A percentile compares a stretch with the other conserved stretches of the same genome.
phyloP scores from a whole-genome alignment of 148 eudicot species.

The Nepenthes mirabilis region DNA sequence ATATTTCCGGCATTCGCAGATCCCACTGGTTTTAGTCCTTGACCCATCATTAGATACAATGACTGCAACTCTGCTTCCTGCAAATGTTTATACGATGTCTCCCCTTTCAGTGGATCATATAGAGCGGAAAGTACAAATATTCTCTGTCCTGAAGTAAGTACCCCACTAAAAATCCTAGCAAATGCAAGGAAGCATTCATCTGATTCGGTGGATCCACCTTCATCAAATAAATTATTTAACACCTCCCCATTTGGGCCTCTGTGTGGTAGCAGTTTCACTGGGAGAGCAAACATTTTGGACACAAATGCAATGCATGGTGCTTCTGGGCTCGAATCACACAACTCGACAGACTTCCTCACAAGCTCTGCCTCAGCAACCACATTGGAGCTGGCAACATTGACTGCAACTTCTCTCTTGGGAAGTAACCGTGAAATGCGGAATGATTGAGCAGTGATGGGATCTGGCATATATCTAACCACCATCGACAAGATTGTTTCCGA shows the following conservation, averaged over 20 bases:
- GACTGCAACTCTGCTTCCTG: slow-evolving; percentile 82
- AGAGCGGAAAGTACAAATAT: slow-evolving; percentile 75
- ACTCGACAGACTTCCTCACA: slow-evolving; percentile 71
- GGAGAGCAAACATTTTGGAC: slow-evolving; percentile 93
- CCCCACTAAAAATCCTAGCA: slow-evolving; percentile 90
- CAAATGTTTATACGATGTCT: slow-evolving; percentile 59
- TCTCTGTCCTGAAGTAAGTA: slow-evolving; percentile 49
- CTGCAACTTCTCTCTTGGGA: slow-evolving; percentile 65
- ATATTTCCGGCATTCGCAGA: slow-evolving; percentile 75
- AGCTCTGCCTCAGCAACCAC: slow-evolving; percentile 57
- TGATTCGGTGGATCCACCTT: slow-evolving; percentile 34
- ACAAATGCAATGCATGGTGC: slow-evolving; percentile 89
- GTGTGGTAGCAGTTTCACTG: slow-evolving; percentile 58
- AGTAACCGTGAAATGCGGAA: slow-evolving; percentile 61
- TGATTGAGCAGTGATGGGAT: slow-evolving; percentile 64
- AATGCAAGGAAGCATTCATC: slow-evolving; percentile 97
- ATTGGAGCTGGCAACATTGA: slow-evolving; percentile 26
- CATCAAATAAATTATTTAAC: slow-evolving; percentile 31
- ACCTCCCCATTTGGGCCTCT: slow-evolving; percentile 46
- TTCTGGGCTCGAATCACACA: slow-evolving; percentile 54
- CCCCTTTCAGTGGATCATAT: slow-evolving; percentile 76
- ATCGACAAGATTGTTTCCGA: slow-evolving; percentile 58
- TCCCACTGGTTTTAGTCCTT: slow-evolving; percentile 56
- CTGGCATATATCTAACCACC: slow-evolving; percentile 65
- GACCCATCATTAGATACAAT: slow-evolving; percentile 89